Evolutionary conservation across 495 filamentous ascomycete genomes (phyloP).

Genomic region (Neurospora sp.): DNA sequence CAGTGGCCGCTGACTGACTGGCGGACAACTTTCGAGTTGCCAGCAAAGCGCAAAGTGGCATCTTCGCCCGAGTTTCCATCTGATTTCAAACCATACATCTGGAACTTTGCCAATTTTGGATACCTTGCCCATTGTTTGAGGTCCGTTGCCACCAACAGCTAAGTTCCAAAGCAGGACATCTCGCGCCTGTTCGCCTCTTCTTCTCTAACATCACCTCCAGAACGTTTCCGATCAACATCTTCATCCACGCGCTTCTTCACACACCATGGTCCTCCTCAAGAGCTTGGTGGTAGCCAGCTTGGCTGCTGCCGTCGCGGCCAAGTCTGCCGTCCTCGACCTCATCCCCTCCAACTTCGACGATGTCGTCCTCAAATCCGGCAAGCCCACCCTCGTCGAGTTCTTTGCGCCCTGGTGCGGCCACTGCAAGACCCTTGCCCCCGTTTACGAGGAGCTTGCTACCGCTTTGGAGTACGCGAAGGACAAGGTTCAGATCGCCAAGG

Average conservation of each 20-base stretch:
- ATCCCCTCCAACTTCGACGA: slow-evolving; percentile 83
- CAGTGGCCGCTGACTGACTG: background rate
- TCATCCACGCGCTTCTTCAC: background rate
- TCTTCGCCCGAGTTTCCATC: slow-evolving; percentile 9
- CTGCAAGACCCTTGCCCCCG: slow-evolving; percentile 92
- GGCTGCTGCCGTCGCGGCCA: slow-evolving; percentile 34
- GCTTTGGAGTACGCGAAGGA: slow-evolving; percentile 62
- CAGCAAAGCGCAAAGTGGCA: slow-evolving; percentile 24
- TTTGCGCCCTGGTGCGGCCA: slow-evolving; percentile 98
- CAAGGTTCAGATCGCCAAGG: slow-evolving; percentile 83
- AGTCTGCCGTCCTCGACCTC: slow-evolving; percentile 71
- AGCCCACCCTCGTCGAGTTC: slow-evolving; percentile 96
- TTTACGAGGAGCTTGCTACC: slow-evolving; percentile 86
- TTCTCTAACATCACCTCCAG: background rate
- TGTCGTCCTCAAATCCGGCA: slow-evolving; percentile 79
- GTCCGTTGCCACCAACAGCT: background rate
- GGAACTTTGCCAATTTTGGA: background rate
- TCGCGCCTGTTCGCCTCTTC: background rate
- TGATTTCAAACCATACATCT: slow-evolving; percentile 22
- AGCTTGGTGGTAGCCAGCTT: slow-evolving; percentile 42
- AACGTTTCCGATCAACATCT: background rate
- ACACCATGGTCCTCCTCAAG: slow-evolving; percentile 41
- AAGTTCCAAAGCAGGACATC: background rate
- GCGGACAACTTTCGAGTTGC: background rate
- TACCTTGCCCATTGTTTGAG: background rate